Base-by-base conservation (phyloP, 306 rosid genomes). In the Acacia melanoxylon region DNA sequence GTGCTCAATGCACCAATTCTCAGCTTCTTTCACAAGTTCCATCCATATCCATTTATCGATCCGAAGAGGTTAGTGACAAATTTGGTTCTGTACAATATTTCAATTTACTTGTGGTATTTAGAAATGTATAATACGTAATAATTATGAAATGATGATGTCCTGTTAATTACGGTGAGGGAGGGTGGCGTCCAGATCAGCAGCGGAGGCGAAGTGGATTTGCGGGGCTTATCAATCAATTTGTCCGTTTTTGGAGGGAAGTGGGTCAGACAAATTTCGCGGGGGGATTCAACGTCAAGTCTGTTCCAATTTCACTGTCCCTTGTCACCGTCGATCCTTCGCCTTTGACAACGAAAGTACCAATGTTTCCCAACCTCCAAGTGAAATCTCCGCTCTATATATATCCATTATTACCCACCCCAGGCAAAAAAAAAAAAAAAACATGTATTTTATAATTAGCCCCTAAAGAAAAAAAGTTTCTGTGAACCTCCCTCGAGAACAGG, bases 371-470 rank as follows among this genome's bases (percentile, higher is more conserved):
- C 84, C 22, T 19, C 59, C 29, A 14, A 45, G 76, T 72, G 11
- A 46, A 72, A 25, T 75, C 42, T 58, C 22, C 11, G 20, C 74
- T 70, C 82, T 87, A 84, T 92, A 89, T 89, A 86, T 87, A 86
- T 83, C 89, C 80, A 82, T 83, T 67, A 56, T 54, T n/a, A 56
- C 66, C 66, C 66, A 78, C 86, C 78, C 82, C 72, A 58, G 27
- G 49, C 73, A 78, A 2, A 3, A 20, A 9, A n/a, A 11, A 75
- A 10, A n/a, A 22, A 24, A 25, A n/a, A n/a, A n/a, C n/a, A 24
- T n/a, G 4, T 58, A 22, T 8, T 24, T 10, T 0, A 4, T 20
- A 68, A 19, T 19, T 16, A 2, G 10, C 40, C 25, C 62, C 63
- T 12, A 35, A 51, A 75, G 1, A 27, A 51, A 41, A 63, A 51